A percentile compares a stretch with the other conserved stretches of the same genome.
Conservation (phyloP, 805 yeast genomes). For the Metschnikowia peoriensis region DNA sequence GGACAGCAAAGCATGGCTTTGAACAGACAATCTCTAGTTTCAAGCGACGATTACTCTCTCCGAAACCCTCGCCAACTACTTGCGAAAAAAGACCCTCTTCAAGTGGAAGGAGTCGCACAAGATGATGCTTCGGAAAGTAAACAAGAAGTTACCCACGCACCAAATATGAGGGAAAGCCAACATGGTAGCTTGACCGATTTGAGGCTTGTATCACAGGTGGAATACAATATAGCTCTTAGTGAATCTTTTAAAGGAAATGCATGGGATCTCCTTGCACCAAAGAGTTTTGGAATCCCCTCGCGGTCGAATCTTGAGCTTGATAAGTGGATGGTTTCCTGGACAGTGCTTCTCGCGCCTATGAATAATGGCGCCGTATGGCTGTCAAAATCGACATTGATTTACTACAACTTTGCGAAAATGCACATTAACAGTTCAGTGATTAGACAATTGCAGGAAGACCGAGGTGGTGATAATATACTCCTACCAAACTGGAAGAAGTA, state of each 20-base stretch:
- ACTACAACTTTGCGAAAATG: constrained; percentile 74
- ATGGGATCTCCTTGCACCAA: constrained; percentile 60
- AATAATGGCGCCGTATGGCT: constrained; percentile 60
- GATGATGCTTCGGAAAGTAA: not conserved
- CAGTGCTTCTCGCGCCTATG: constrained; percentile 62
- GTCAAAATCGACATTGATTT: constrained; percentile 64
- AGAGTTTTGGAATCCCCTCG: constrained; percentile 66
- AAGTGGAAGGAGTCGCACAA: not conserved
- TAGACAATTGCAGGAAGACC: constrained; percentile 36
- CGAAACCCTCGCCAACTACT: constrained; percentile 42
- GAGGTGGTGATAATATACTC: constrained; percentile 15
- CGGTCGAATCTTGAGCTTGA: constrained; percentile 64
- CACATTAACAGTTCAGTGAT: constrained; percentile 59
- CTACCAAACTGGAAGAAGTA: constrained; percentile 35
- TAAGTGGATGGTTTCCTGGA: constrained; percentile 81
- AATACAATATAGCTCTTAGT: constrained; percentile 61
- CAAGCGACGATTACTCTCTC: constrained; percentile 44
- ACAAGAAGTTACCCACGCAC: not conserved
- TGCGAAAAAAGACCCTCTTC: not conserved
- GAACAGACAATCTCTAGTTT: constrained; percentile 56
- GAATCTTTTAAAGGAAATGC: constrained; percentile 57
- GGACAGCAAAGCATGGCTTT: constrained; percentile 66
- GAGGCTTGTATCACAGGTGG: constrained; percentile 64
- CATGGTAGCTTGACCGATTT: constrained; percentile 41
- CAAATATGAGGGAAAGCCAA: not conserved